These are phyloP conservation scores for Candida maris DNA, from an alignment of 805 yeast species.

Conservation along the genomic window DNA sequence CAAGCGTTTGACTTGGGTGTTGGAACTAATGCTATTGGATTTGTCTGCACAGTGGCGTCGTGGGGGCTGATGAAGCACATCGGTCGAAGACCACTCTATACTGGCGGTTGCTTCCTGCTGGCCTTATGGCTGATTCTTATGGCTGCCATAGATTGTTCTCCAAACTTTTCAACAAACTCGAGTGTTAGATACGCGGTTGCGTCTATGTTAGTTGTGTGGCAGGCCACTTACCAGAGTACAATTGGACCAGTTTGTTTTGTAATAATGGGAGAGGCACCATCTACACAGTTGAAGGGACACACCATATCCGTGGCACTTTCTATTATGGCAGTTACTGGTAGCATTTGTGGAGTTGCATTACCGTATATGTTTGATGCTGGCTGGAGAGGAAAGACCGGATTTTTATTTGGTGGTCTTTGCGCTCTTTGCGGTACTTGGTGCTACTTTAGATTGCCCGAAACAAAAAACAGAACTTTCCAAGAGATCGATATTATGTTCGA, in stretches of 20 bases:
- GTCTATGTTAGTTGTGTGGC: conserved; percentile 32
- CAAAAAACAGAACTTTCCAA: conserved; percentile 36
- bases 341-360: conserved; percentile 42
- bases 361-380: conserved; percentile 45
- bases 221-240: conserved; percentile 35
- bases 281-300: conserved; percentile 37
- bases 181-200: conserved; percentile 34
- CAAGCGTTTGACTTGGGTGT: conserved; percentile 22
- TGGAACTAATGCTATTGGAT: conserved; percentile 32
- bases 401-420: conserved; percentile 40
- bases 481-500: conserved; percentile 37
- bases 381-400: conserved; percentile 44
- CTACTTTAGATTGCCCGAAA: conserved; percentile 40
- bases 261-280: conserved; percentile 38
- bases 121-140: conserved; percentile 36
- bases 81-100: conserved; percentile 35
- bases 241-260: conserved; percentile 38
- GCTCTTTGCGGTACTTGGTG: conserved; percentile 25
- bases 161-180: conserved; percentile 23
- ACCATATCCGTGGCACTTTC: conserved; percentile 33
- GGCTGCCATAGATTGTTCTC: conserved; percentile 28
- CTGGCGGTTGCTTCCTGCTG: conserved; percentile 10
- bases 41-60: conserved; percentile 29
- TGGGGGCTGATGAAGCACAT: conserved; percentile 38
- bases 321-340: too few relatives aligned